phyloP scores from a whole-genome alignment of 2,329 filamentous ascomycete genomes.

The Fusarium sp. region DNA sequence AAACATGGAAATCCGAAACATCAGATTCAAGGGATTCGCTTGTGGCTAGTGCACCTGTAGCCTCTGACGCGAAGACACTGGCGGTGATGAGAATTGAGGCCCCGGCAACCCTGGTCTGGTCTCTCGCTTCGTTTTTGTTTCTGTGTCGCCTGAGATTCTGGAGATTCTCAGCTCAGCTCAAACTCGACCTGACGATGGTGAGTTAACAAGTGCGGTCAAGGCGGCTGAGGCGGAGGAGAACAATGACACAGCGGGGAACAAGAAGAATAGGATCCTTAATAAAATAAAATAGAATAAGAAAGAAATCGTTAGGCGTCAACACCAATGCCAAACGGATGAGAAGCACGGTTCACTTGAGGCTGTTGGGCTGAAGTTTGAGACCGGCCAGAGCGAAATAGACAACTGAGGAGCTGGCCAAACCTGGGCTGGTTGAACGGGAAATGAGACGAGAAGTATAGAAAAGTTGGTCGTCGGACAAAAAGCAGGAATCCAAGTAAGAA shows the following conservation, averaged over 20 bases:
- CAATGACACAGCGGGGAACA: neutral
- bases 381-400: conserved; percentile 39
- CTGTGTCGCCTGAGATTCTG: conserved; percentile 2
- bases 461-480: neutral
- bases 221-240: conserved; percentile 22
- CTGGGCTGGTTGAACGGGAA: conserved; percentile 6
- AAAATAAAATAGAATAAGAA: conserved; percentile 13
- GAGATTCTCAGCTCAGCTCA: conserved; percentile 12
- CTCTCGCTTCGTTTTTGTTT: conserved; percentile 19
- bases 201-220: conserved; percentile 1
- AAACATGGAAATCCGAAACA: conserved; percentile 40
- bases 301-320: conserved; percentile 7
- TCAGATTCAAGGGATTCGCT: conserved; percentile 31
- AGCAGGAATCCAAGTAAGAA: conserved; percentile 2
- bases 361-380: conserved; percentile 46
- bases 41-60: conserved; percentile 31
- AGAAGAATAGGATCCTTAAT: neutral
- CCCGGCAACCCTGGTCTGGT: conserved; percentile 26
- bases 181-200: neutral
- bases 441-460: neutral
- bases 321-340: conserved; percentile 9
- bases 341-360: conserved; percentile 35
- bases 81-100: conserved; percentile 19
- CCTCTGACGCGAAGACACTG: conserved; percentile 29
- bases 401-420: neutral